These are phyloP conservation scores for Colletotrichum siamense DNA, from an alignment of 2,329 filamentous ascomycete species.

Conservation along the genomic window DNA sequence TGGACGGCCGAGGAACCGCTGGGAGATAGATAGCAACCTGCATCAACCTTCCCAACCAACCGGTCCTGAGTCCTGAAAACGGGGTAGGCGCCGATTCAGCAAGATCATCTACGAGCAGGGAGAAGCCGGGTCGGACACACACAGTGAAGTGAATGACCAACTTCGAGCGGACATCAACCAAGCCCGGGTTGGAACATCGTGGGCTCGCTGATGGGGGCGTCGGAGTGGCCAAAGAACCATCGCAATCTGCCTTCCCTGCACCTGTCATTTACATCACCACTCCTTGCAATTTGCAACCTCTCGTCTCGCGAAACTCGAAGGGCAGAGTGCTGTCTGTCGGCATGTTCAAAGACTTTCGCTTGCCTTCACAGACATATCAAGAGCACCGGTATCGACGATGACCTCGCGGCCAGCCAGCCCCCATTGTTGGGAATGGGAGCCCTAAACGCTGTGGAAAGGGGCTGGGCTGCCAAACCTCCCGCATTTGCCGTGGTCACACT, in stretches of 20 bases:
- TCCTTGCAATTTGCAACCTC: not conserved
- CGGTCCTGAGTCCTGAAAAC: not conserved
- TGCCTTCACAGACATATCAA: not conserved
- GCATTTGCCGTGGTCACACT: conserved; percentile 4
- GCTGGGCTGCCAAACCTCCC: not conserved
- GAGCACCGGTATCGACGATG: not conserved
- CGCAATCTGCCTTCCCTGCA: conserved; percentile 6
- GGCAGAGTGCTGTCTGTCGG: not conserved
- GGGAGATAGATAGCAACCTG: not conserved
- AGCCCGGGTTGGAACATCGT: not conserved
- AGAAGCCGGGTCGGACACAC: not conserved
- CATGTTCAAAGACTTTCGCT: not conserved
- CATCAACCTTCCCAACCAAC: not conserved
- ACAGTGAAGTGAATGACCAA: not conserved
- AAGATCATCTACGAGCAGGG: not conserved
- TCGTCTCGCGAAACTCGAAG: not conserved
- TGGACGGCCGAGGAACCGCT: not conserved
- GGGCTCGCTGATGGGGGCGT: not conserved
- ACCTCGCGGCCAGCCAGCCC: not conserved
- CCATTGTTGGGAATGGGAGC: not conserved
- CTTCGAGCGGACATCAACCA: not conserved
- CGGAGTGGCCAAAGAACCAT: not conserved
- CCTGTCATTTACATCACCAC: not conserved
- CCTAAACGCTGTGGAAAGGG: not conserved
- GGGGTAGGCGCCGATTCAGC: not conserved